These are phyloP conservation scores for Epichloe glyceriae DNA, from an alignment of 2,329 filamentous ascomycete genomes.

Conservation along the genomic window DNA sequence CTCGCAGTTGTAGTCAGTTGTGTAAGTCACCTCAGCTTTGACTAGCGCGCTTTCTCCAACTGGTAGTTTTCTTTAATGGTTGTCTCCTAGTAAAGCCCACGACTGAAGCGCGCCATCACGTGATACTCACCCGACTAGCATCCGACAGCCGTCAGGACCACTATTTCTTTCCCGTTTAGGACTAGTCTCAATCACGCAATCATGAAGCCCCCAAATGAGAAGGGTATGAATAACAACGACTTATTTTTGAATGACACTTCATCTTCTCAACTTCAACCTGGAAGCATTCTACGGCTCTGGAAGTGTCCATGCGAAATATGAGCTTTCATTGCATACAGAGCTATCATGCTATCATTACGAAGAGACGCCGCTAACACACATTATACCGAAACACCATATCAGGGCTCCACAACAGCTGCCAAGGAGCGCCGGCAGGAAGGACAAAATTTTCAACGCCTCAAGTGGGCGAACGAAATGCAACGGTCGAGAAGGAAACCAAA, in stretches of 20 bases:
- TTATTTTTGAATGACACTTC: constrained; percentile 6
- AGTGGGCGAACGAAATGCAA: background rate
- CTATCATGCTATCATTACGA: constrained; percentile 7
- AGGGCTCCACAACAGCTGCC: background rate
- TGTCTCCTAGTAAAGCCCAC: background rate
- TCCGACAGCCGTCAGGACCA: constrained; percentile 1
- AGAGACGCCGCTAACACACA: background rate
- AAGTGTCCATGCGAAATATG: constrained; percentile 3
- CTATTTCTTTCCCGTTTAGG: constrained; percentile 8
- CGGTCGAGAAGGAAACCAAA: background rate
- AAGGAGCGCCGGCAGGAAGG: background rate
- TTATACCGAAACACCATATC: background rate
- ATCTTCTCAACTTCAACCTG: constrained; percentile 11
- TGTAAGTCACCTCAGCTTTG: background rate
- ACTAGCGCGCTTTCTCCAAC: background rate
- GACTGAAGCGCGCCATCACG: background rate
- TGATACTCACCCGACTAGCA: background rate
- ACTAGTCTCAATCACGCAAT: constrained; percentile 21
- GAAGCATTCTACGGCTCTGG: constrained; percentile 1
- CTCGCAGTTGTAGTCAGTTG: background rate
- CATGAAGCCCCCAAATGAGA: constrained; percentile 13
- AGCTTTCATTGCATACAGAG: constrained; percentile 12
- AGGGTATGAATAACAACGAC: constrained; percentile 9
- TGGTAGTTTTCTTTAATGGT: too few species aligned
- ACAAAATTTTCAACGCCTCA: background rate